These are phyloP conservation scores for Mycosphaerella sp. DNA, from an alignment of 2,329 filamentous ascomycete genomes.

Conservation along the genomic window DNA sequence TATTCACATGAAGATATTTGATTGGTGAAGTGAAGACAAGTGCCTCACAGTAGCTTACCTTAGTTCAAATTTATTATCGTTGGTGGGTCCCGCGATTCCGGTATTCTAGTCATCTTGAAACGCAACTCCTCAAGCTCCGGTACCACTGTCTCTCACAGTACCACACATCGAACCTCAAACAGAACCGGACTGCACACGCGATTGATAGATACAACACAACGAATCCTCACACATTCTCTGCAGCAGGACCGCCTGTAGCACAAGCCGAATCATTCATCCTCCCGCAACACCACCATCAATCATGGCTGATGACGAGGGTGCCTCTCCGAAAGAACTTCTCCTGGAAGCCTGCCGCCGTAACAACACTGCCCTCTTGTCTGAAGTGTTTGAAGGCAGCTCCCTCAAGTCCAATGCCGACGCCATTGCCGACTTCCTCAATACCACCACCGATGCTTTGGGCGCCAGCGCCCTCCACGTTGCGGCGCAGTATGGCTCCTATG, in stretches of 20 bases:
- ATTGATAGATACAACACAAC: too few relatives aligned
- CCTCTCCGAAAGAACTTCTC: slow-evolving; percentile 75
- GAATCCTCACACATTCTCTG: neutral
- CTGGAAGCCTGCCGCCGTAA: slow-evolving; percentile 91
- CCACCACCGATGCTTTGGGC: slow-evolving; percentile 76
- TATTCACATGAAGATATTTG: too few relatives aligned
- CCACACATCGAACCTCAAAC: too few relatives aligned
- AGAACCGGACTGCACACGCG: too few relatives aligned
- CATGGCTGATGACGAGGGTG: slow-evolving; percentile 56
- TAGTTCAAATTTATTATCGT: too few relatives aligned
- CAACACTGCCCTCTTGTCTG: slow-evolving; percentile 76
- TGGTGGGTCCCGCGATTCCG: too few relatives aligned
- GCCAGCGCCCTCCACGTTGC: slow-evolving; percentile 88
- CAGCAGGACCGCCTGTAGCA: neutral
- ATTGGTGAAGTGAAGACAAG: too few relatives aligned
- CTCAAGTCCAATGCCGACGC: slow-evolving; percentile 50
- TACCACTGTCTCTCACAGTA: too few relatives aligned
- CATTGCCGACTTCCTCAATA: slow-evolving; percentile 74
- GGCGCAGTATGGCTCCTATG: slow-evolving; percentile 77
- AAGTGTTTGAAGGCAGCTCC: slow-evolving; percentile 55
- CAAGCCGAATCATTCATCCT: neutral
- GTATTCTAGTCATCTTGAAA: too few relatives aligned
- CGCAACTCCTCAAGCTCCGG: too few relatives aligned
- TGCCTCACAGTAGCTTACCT: too few relatives aligned
- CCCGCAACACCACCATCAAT: slow-evolving; percentile 1